These are phyloP conservation scores for Punica granatum DNA, from an alignment of 345 rosid species.

Conservation along the genomic window DNA sequence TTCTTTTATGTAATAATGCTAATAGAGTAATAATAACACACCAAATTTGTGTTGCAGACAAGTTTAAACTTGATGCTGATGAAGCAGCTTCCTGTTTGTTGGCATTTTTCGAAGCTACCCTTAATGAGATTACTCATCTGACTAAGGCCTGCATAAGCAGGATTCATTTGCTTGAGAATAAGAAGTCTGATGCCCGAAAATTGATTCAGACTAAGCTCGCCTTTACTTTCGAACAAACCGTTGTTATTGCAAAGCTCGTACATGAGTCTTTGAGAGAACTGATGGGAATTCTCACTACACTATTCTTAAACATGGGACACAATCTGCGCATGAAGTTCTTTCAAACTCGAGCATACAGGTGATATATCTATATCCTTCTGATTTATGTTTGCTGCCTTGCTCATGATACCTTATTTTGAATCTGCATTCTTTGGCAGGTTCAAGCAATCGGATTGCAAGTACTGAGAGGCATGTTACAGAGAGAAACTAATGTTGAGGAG, in stretches of 20 bases:
- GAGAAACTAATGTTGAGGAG: slow-evolving; percentile 40
- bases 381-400: neutral
- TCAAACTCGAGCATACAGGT: slow-evolving; percentile 69
- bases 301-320: slow-evolving; percentile 41
- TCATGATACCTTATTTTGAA: slow-evolving; percentile 3
- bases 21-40: neutral
- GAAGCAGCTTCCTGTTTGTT: slow-evolving; percentile 35
- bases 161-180: slow-evolving; percentile 47
- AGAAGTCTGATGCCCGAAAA: slow-evolving; percentile 44
- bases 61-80: slow-evolving; percentile 17
- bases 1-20: neutral
- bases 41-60: slow-evolving; percentile 41
- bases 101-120: slow-evolving; percentile 45
- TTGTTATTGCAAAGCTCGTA: slow-evolving; percentile 58
- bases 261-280: slow-evolving; percentile 34
- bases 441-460: slow-evolving; percentile 85
- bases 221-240: slow-evolving; percentile 65
- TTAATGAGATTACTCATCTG: slow-evolving; percentile 46
- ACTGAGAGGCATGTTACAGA: slow-evolving; percentile 63
- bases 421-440: slow-evolving; percentile 37
- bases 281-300: slow-evolving; percentile 23
- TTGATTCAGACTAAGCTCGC: slow-evolving; percentile 77
- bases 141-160: slow-evolving; percentile 55
- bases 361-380: slow-evolving; percentile 9
- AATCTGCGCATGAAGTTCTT: slow-evolving; percentile 34